Evolutionary conservation across 2,329 filamentous ascomycete genomes (phyloP).

Genomic region (Penicillium sp.): DNA sequence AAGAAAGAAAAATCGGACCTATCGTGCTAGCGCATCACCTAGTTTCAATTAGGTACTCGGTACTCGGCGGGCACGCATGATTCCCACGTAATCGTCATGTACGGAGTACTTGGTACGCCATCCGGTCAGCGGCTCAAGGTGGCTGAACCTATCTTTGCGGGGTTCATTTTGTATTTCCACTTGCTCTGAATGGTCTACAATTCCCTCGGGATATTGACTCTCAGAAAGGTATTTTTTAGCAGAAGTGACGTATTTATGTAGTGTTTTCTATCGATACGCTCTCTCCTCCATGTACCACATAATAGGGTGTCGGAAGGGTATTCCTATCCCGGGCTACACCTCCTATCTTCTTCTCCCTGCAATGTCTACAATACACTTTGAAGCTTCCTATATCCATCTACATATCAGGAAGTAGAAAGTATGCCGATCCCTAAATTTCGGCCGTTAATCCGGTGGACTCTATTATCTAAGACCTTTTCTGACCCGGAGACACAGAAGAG

Average conservation of each 20-base stretch:
- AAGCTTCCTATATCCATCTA: too few relatives aligned
- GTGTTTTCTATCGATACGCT: too few relatives aligned
- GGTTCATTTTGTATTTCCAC: background rate
- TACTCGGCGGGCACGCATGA: background rate
- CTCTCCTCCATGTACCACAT: background rate
- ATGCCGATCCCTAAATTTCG: background rate
- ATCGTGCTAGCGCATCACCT: background rate
- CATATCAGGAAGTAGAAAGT: background rate
- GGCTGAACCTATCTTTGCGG: background rate
- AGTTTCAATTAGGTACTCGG: background rate
- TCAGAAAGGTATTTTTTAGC: background rate
- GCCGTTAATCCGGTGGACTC: conserved; percentile 9
- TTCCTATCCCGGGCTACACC: background rate
- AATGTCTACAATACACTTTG: too few relatives aligned
- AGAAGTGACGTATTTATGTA: background rate
- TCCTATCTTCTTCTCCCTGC: background rate
- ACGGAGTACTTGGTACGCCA: conserved; percentile 2
- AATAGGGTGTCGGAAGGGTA: background rate
- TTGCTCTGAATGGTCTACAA: background rate
- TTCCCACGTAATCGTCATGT: conserved; percentile 2
- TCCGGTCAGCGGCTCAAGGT: conserved; percentile 2
- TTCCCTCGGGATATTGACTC: background rate
- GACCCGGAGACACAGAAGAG: background rate
- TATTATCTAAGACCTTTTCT: conserved; percentile 4
- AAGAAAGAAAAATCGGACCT: background rate